These are phyloP conservation scores for Fusarium sublunatum DNA, from an alignment of 2,329 filamentous ascomycete genomes.

Conservation along the genomic window DNA sequence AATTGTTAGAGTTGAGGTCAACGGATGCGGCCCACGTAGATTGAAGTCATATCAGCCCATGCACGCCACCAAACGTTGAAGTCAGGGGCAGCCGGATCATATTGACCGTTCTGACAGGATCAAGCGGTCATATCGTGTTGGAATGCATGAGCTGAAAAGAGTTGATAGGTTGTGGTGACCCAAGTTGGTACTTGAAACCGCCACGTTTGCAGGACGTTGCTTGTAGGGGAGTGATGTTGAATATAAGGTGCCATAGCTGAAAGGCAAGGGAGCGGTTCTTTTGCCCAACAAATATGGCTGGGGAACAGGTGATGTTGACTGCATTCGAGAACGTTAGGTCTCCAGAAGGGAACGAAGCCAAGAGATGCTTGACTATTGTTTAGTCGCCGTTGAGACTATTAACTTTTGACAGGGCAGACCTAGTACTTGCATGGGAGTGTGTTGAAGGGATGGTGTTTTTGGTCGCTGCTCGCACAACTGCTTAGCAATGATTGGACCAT, in stretches of 20 bases:
- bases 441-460: not conserved
- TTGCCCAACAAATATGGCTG: not conserved
- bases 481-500: not conserved
- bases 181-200: conserved; percentile 35
- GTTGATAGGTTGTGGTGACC: conserved; percentile 19
- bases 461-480: conserved; percentile 2
- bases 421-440: not conserved
- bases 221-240: not conserved
- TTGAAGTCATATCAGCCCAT: conserved; percentile 13
- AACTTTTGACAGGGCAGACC: not conserved
- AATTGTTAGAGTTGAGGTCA: too few relatives aligned
- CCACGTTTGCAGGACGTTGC: conserved; percentile 13
- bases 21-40: not conserved
- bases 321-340: not conserved
- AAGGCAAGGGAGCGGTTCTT: too few relatives aligned
- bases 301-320: not conserved
- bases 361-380: not conserved
- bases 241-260: too few relatives aligned
- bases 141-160: conserved; percentile 40
- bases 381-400: not conserved
- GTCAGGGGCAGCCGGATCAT: conserved; percentile 21
- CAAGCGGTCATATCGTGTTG: conserved; percentile 8
- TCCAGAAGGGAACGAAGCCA: not conserved
- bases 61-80: conserved; percentile 12
- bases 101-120: conserved; percentile 26